These are phyloP conservation scores for Brassica incana DNA, from an alignment of 345 rosid genomes.

Conservation along the genomic window DNA sequence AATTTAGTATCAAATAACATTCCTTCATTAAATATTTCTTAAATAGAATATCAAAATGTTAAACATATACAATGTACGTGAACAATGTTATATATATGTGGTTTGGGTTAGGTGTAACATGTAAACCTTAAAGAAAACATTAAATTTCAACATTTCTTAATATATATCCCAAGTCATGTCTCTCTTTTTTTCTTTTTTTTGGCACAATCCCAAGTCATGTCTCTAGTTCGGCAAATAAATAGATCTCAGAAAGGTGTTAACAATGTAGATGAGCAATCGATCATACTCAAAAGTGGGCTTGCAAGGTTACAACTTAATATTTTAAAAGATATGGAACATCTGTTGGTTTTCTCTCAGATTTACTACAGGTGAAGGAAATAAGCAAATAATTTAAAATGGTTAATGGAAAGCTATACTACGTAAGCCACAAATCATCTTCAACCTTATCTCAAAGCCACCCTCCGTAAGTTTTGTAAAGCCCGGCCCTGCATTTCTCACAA, in stretches of 20 bases:
- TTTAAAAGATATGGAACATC: not conserved
- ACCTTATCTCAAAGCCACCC: conserved; percentile 54
- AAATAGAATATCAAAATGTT: too few relatives aligned
- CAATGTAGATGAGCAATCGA: conserved; percentile 44
- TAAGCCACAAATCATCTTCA: conserved; percentile 45
- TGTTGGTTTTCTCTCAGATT: not conserved
- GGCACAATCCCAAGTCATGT: too few relatives aligned
- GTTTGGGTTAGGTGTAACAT: too few relatives aligned
- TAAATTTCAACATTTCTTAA: too few relatives aligned
- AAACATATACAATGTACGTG: too few relatives aligned
- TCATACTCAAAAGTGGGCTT: conserved; percentile 59
- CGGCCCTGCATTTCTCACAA: not conserved
- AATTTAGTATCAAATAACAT: too few relatives aligned
- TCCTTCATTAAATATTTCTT: too few relatives aligned
- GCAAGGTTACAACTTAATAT: conserved; percentile 48
- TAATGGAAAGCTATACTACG: conserved; percentile 48
- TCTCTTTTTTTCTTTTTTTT: too few relatives aligned
- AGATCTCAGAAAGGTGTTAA: not conserved
- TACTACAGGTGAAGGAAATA: conserved; percentile 54
- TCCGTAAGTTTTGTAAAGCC: conserved; percentile 43
- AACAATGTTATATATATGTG: too few relatives aligned
- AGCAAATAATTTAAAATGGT: conserved; percentile 47
- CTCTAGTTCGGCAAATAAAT: too few relatives aligned
- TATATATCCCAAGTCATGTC: too few relatives aligned
- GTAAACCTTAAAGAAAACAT: too few relatives aligned